phyloP scores from a whole-genome alignment of 331 rosid genomes.

The Pyrus hybrid region DNA sequence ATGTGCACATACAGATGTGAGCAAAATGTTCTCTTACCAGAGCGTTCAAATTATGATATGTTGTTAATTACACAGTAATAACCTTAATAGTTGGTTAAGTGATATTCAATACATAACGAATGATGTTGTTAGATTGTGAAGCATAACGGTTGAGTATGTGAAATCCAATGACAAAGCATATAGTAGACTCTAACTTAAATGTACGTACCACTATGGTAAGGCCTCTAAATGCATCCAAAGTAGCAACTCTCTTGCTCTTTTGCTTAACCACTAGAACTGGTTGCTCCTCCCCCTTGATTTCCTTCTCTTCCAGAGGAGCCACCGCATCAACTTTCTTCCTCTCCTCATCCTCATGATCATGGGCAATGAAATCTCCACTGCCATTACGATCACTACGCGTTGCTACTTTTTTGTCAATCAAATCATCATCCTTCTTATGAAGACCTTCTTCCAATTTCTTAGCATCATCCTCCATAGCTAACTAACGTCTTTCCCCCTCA shows the following conservation, averaged over 20 bases:
- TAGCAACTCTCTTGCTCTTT: constrained; percentile 68
- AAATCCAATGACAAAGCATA: neutral
- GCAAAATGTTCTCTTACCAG: neutral
- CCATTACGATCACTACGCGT: neutral
- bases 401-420: neutral
- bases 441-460: constrained; percentile 65
- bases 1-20: neutral
- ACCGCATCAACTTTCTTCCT: neutral
- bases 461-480: constrained; percentile 34
- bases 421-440: neutral
- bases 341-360: constrained; percentile 1
- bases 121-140: neutral
- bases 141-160: neutral
- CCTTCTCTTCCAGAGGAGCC: neutral
- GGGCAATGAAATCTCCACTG: constrained; percentile 11
- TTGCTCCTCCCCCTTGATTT: constrained; percentile 8
- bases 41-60: neutral
- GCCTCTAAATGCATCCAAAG: constrained; percentile 88
- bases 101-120: no score
- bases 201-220: constrained; percentile 71
- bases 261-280: constrained; percentile 21
- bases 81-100: no score
- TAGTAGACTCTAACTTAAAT: neutral
- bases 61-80: neutral
- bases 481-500: neutral